Conservation (phyloP, 108 stramenopile genomes). For the Skeletonema grethae region DNA sequence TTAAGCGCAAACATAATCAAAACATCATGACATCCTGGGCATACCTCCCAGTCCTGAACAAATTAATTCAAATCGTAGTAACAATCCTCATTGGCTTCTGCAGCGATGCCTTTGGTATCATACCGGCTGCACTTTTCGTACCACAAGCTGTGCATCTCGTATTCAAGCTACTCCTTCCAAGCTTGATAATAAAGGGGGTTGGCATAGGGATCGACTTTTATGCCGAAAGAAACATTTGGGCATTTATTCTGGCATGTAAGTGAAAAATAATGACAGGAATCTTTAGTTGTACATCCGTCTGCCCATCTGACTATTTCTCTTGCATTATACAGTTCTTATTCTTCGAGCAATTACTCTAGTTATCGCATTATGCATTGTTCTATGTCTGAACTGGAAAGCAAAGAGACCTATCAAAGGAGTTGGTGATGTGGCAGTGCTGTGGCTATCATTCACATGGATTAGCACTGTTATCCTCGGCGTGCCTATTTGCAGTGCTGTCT, state of each 20-base stretch:
- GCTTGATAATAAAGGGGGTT: slow-evolving; percentile 38
- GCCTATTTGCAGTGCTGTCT: slow-evolving; percentile 45
- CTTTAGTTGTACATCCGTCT: not conserved
- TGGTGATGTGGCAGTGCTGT: slow-evolving; percentile 44
- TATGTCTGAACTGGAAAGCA: not conserved
- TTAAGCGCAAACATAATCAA: not conserved
- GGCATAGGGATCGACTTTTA: slow-evolving; percentile 55
- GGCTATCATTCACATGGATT: slow-evolving; percentile 49
- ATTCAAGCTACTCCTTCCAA: slow-evolving; percentile 46
- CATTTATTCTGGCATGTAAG: slow-evolving; percentile 33
- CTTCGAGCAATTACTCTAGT: slow-evolving; percentile 37
- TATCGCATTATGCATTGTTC: slow-evolving; percentile 7
- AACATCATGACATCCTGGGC: slow-evolving; percentile 23
- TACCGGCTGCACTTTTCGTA: slow-evolving; percentile 30
- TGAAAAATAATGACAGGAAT: not conserved
- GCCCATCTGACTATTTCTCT: not conserved
- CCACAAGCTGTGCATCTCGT: slow-evolving; percentile 41
- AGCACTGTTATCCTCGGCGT: slow-evolving; percentile 47
- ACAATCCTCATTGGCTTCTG: slow-evolving; percentile 31
- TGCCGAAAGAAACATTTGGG: slow-evolving; percentile 42
- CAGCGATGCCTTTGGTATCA: slow-evolving; percentile 18
- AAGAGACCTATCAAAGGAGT: slow-evolving; percentile 1
- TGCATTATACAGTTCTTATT: slow-evolving; percentile 18
- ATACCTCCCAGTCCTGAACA: slow-evolving; percentile 42
- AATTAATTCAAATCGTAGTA: slow-evolving; percentile 26